These are phyloP conservation scores for Aspergillus biplanus DNA, from an alignment of 495 filamentous ascomycete genomes.

Conservation along the genomic window DNA sequence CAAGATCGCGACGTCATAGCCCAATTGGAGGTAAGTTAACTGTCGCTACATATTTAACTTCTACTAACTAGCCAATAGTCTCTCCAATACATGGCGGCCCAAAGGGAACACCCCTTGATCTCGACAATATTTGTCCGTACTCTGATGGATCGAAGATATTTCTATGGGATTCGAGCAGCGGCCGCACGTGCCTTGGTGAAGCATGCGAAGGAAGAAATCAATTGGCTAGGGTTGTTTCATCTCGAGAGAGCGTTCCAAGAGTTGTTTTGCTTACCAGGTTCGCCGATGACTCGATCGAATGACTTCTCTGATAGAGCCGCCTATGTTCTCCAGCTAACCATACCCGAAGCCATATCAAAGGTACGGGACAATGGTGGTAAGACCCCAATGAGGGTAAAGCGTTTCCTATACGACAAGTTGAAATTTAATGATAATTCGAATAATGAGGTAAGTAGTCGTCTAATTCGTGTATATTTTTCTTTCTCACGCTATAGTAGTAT, in stretches of 20 bases:
- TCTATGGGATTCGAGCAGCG: conserved; percentile 84
- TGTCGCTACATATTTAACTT: background rate
- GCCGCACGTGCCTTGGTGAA: conserved; percentile 75
- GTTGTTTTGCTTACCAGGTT: conserved; percentile 78
- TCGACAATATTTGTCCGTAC: conserved; percentile 87
- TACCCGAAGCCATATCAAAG: conserved; percentile 76
- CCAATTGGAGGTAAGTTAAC: conserved; percentile 72
- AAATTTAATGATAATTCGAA: conserved; percentile 91
- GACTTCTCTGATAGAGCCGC: conserved; percentile 83
- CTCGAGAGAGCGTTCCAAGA: conserved; percentile 82
- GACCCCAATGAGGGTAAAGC: conserved; percentile 73
- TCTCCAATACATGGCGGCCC: conserved; percentile 61
- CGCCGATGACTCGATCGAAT: conserved; percentile 78
- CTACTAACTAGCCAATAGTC: conserved; percentile 42
- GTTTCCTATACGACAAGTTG: conserved; percentile 83
- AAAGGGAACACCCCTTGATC: conserved; percentile 69
- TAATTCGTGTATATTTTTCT: background rate
- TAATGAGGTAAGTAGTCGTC: conserved; percentile 60
- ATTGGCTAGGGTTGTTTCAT: conserved; percentile 83
- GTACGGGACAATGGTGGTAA: conserved; percentile 75
- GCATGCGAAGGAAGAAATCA: conserved; percentile 67
- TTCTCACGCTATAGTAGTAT: conserved; percentile 47
- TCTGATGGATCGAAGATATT: conserved; percentile 89
- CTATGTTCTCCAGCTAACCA: conserved; percentile 80
- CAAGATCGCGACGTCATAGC: conserved; percentile 97